Evolutionary conservation across 1,284 basidiomycete genomes (phyloP).

Genomic region (Ganoderma lucidum): DNA sequence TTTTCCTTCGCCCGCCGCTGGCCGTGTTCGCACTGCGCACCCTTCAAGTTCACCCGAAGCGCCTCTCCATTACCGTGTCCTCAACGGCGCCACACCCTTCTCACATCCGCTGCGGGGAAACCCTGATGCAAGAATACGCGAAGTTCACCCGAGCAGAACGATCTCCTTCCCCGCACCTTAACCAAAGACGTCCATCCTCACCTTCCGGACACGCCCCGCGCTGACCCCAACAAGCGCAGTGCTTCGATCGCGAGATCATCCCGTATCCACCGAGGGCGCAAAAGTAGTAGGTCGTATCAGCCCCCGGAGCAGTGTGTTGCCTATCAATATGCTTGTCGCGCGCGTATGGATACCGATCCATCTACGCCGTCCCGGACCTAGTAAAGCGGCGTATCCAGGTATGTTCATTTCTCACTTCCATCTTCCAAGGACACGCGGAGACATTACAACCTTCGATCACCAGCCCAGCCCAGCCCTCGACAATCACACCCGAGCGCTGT

Average conservation of each 20-base stretch:
- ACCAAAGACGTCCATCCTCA: background rate
- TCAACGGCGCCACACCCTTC: background rate
- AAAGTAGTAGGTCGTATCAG: background rate
- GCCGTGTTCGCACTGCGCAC: background rate
- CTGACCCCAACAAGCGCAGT: background rate
- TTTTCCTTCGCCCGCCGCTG: constrained; percentile 6
- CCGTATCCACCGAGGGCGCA: constrained; percentile 3
- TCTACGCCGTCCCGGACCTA: background rate
- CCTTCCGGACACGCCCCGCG: background rate
- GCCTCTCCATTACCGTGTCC: too few species aligned
- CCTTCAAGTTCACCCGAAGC: background rate
- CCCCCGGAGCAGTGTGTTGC: background rate
- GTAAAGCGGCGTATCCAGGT: constrained; percentile 11
- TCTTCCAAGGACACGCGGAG: background rate
- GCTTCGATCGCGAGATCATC: constrained; percentile 4
- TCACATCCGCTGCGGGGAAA: constrained; percentile 11
- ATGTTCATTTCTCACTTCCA: background rate
- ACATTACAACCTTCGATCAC: constrained; percentile 9
- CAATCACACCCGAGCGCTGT: constrained; percentile 6
- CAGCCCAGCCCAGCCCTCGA: constrained; percentile 6
- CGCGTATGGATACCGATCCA: background rate
- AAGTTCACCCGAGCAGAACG: constrained; percentile 21
- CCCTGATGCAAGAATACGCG: constrained; percentile 9
- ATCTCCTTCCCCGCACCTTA: constrained; percentile 7
- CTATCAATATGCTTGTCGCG: background rate